Evolutionary conservation across 1,284 basidiomycete species (phyloP).

Genomic region (Apiotrichum akiyoshidainum): DNA sequence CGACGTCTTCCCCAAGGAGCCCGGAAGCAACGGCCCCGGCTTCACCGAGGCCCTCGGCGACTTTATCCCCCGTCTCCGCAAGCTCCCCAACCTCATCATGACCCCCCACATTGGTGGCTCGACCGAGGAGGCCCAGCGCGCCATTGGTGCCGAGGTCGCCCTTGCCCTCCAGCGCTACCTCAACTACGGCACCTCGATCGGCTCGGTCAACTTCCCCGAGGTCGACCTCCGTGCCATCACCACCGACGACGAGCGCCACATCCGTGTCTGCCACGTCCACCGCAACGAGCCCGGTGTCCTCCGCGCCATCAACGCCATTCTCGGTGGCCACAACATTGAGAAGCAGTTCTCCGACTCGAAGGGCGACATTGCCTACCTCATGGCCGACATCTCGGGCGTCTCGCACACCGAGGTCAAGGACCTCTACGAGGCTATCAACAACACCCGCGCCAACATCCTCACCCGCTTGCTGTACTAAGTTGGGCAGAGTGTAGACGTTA

Average conservation of each 20-base stretch:
- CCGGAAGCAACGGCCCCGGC: conserved; percentile 77
- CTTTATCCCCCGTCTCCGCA: conserved; percentile 71
- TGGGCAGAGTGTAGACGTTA: background rate
- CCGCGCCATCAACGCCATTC: conserved; percentile 84
- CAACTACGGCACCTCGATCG: conserved; percentile 83
- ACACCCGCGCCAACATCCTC: conserved; percentile 79
- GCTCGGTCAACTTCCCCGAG: conserved; percentile 98
- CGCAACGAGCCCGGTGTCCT: conserved; percentile 97
- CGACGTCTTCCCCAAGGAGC: conserved; percentile 93
- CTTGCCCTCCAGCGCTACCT: conserved; percentile 83
- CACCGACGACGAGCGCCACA: conserved; percentile 69
- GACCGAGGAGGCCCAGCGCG: conserved; percentile 96
- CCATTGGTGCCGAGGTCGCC: conserved; percentile 95
- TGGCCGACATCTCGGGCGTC: conserved; percentile 93
- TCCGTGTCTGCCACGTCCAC: conserved; percentile 95
- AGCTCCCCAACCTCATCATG: conserved; percentile 82
- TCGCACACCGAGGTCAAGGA: conserved; percentile 75
- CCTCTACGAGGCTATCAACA: conserved; percentile 77
- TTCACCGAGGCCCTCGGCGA: conserved; percentile 82
- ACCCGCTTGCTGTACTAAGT: conserved; percentile 66
- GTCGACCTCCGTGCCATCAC: conserved; percentile 92
- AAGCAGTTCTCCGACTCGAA: conserved; percentile 98
- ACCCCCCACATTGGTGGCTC: conserved; percentile 99
- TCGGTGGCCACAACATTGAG: conserved; percentile 95
- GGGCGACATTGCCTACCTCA: conserved; percentile 77